phyloP scores from a whole-genome alignment of 768 basidiomycete species.

The Mycena olivaceomarginata region DNA sequence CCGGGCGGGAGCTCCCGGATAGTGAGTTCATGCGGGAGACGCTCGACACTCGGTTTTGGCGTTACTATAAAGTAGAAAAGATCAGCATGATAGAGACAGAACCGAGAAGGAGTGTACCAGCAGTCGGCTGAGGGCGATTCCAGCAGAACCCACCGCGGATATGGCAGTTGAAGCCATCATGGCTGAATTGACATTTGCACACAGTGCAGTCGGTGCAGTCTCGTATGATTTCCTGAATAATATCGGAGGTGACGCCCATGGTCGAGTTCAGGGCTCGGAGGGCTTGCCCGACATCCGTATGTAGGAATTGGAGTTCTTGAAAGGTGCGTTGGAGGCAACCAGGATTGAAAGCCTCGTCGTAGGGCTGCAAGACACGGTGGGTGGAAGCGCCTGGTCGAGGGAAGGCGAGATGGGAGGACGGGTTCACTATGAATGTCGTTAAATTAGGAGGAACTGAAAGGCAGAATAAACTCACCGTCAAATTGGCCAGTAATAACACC shows the following conservation, averaged over 20 bases:
- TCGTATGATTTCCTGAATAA: not conserved
- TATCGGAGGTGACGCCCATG: not conserved
- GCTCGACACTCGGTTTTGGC: not conserved
- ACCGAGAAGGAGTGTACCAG: not conserved
- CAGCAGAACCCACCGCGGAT: not conserved
- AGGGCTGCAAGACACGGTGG: not conserved
- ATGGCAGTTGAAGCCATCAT: not conserved
- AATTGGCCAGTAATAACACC: not conserved
- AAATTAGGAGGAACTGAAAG: not conserved
- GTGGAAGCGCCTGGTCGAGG: not conserved
- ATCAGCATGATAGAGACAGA: not conserved
- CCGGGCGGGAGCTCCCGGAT: not conserved
- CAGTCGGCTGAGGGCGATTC: not conserved
- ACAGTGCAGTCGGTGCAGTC: not conserved
- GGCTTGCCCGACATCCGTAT: not conserved
- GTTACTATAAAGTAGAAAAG: not conserved
- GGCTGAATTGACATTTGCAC: not conserved
- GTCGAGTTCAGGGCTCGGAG: constrained; percentile 1
- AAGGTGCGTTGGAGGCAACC: not conserved
- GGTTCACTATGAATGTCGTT: not conserved
- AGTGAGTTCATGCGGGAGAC: not conserved
- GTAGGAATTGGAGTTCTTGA: not conserved
- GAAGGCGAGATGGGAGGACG: not conserved
- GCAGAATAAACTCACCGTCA: not conserved
- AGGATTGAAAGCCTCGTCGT: not conserved